These are phyloP conservation scores for Pseudogymnoascus sp. DNA, from an alignment of 2,329 filamentous ascomycete genomes.

Conservation along the genomic window DNA sequence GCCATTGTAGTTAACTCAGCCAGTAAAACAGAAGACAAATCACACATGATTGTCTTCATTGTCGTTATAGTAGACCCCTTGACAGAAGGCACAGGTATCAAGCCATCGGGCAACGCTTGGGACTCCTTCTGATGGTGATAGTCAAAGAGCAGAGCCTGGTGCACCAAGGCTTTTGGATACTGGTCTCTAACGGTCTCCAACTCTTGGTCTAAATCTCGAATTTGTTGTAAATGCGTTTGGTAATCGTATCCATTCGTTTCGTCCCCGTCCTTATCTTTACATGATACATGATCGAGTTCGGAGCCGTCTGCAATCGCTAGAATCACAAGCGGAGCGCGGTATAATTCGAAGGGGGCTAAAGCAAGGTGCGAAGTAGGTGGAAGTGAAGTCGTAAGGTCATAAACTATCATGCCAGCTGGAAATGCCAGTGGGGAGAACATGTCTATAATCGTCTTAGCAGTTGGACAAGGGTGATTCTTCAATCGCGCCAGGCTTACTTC, in stretches of 20 bases:
- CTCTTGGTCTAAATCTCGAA: conserved; percentile 55
- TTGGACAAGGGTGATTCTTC: neutral
- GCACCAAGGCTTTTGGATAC: conserved; percentile 69
- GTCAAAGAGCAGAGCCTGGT: conserved; percentile 76
- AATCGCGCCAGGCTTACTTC: conserved; percentile 52
- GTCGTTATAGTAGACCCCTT: conserved; percentile 68
- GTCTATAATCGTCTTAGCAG: conserved; percentile 43
- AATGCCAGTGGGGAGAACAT: conserved; percentile 92
- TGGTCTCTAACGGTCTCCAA: conserved; percentile 63
- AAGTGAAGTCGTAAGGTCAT: conserved; percentile 74
- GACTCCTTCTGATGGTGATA: conserved; percentile 44
- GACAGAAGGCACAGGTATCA: conserved; percentile 62
- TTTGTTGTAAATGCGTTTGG: conserved; percentile 45
- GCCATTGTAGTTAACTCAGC: conserved; percentile 70
- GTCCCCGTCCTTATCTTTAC: conserved; percentile 49
- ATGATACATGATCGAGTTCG: conserved; percentile 52
- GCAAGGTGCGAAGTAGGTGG: conserved; percentile 73
- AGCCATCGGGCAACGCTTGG: conserved; percentile 55
- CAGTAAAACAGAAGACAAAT: conserved; percentile 65
- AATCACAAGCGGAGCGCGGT: conserved; percentile 74
- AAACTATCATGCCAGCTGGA: conserved; percentile 77
- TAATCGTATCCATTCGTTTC: conserved; percentile 44
- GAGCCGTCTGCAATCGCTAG: conserved; percentile 77
- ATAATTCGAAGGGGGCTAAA: conserved; percentile 82
- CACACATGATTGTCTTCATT: conserved; percentile 72